Conservation (phyloP, 805 yeast species). For the Dipodascus albidus region DNA sequence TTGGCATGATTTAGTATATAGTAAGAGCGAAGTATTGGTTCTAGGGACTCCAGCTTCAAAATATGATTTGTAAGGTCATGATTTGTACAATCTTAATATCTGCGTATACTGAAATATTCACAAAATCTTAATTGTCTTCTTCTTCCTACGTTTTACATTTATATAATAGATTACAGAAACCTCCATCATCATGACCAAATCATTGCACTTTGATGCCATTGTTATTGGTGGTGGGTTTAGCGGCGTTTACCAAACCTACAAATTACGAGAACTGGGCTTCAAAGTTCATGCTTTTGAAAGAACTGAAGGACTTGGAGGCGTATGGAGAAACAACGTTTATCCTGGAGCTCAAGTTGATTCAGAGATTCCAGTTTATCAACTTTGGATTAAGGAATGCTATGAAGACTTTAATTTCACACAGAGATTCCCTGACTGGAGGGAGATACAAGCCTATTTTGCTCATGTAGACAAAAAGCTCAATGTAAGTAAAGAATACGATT, state of each 20-base stretch:
- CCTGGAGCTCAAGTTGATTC: constrained; percentile 25
- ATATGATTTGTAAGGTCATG: too few relatives aligned
- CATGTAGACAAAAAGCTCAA: constrained; percentile 20
- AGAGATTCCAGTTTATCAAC: constrained; percentile 21
- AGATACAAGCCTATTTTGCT: constrained; percentile 19
- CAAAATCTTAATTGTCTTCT: neutral
- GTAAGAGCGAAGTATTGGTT: too few relatives aligned
- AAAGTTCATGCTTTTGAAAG: constrained; percentile 12
- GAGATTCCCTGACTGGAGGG: constrained; percentile 20
- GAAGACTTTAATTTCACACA: constrained; percentile 20
- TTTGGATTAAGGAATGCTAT: constrained; percentile 19
- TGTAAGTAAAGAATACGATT: constrained; percentile 18
- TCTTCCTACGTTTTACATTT: neutral
- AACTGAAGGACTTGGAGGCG: constrained; percentile 18
- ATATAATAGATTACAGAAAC: too few relatives aligned
- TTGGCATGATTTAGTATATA: too few relatives aligned
- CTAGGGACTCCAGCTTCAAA: too few relatives aligned
- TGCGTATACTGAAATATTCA: neutral
- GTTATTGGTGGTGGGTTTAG: constrained; percentile 15
- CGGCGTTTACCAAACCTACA: constrained; percentile 13
- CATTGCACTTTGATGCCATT: constrained; percentile 7
- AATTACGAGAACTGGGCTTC: constrained; percentile 16
- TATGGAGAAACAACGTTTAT: constrained; percentile 18
- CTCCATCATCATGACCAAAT: neutral
- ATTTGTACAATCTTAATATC: too few relatives aligned